phyloP scores from a whole-genome alignment of 2,329 filamentous ascomycete species.

The Fusarium brevicatenulatum region DNA sequence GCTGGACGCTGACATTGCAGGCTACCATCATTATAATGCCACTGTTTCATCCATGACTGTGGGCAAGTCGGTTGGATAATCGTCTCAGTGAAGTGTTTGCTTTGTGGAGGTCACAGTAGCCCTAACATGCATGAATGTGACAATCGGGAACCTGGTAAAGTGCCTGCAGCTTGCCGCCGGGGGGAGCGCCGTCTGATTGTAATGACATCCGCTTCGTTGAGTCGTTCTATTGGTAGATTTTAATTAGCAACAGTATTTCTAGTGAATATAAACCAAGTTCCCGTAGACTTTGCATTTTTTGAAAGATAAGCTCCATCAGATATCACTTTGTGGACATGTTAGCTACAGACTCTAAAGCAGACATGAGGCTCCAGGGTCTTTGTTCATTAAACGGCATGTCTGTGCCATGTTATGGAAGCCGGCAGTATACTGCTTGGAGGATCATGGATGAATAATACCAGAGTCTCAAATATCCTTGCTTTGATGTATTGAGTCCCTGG shows the following conservation, averaged over 20 bases:
- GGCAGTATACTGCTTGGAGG: not conserved
- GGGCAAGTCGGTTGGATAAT: not conserved
- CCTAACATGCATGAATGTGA: not conserved
- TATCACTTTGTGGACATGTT: not conserved
- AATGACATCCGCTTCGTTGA: not conserved
- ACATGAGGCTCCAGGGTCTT: not conserved
- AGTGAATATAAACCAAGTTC: not conserved
- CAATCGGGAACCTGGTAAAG: not conserved
- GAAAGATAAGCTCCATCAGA: not conserved
- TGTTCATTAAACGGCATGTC: not conserved
- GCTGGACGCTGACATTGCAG: not conserved
- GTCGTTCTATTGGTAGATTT: not conserved
- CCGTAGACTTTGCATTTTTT: not conserved
- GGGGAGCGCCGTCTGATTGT: not conserved
- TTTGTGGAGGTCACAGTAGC: not conserved
- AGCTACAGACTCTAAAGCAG: not conserved
- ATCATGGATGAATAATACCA: not conserved
- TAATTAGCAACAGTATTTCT: not conserved
- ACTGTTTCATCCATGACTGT: not conserved
- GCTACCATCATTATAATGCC: not conserved
- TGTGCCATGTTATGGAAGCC: not conserved
- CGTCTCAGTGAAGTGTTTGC: not conserved
- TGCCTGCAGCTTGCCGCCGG: not conserved
- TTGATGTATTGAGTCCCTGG: not conserved
- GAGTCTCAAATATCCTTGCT: not conserved